These are phyloP conservation scores for Albugo laibachii DNA, from an alignment of 352 stramenopile genomes.

Conservation along the genomic window DNA sequence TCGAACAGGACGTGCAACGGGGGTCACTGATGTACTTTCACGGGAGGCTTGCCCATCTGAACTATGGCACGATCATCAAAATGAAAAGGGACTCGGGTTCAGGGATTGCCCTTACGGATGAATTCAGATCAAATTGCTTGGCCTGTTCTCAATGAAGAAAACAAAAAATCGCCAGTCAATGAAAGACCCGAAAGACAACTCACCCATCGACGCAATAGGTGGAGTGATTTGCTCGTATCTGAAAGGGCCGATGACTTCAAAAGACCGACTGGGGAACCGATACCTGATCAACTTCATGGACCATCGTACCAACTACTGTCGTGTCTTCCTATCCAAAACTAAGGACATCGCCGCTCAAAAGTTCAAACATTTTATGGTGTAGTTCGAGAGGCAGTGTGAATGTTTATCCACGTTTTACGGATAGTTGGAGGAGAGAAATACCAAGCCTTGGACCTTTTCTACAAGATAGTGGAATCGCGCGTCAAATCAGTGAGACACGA, in stretches of 20 bases:
- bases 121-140: constrained; percentile 1
- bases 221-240: not conserved
- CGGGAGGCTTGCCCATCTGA: constrained; percentile 1
- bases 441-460: constrained; percentile 12
- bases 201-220: not conserved
- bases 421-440: constrained; percentile 11
- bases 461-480: constrained; percentile 5
- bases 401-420: not conserved
- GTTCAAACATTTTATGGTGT: not conserved
- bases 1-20: not conserved
- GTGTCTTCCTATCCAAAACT: not conserved
- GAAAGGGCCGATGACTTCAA: not conserved
- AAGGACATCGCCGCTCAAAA: not conserved
- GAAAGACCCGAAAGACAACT: not conserved
- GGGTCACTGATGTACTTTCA: constrained; percentile 1
- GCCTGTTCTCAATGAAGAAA: constrained; percentile 6
- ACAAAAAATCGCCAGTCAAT: not conserved
- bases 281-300: not conserved
- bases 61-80: constrained; percentile 2
- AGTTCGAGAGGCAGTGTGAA: not conserved
- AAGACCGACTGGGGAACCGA: not conserved
- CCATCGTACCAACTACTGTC: not conserved
- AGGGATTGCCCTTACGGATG: constrained; percentile 1
- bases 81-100: not conserved
- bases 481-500: constrained; percentile 8